Base-by-base conservation (phyloP, 495 filamentous ascomycete genomes). In the Penicillium roqueforti region DNA sequence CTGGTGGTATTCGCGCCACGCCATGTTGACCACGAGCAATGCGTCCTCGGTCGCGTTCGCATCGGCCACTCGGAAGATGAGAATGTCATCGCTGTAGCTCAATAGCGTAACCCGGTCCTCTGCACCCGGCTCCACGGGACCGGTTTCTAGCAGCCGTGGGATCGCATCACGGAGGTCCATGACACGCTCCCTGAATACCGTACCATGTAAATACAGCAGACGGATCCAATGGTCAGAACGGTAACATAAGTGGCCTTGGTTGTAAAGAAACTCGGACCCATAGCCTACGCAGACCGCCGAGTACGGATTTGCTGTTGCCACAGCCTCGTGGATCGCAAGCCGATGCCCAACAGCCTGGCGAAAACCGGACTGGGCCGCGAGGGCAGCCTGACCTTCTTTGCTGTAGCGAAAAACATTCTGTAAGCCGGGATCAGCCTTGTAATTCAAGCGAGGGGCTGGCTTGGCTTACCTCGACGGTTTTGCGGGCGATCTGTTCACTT, bases 241-340 rank as follows among this genome's bases (percentile, higher is more conserved):
- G 58, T 89, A 87, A 53, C 81, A 86, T 7, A 90, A 70, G 3
- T 80, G 68, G 16, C 88, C 87, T 23, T 83, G 74, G 23, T 74
- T 66, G 64, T 86, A 89, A 6, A 84, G 61, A 70, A 85, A 90
- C 8, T 76, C 73, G 22, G 81, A 74, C 5, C 79, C 84, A 46
- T 83, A 73, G 11, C 78, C 85, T 11, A 90, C 60, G 2, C 84
- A 71, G 0, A 77, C 76, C 8, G 81, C 78, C 1, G 81, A 76
- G 56, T 82, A 89, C 0, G 88, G 88, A 5, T 73, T 64, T 23
- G 84, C 83, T 2, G 74, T 81, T 4, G 84, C 76, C 29, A 87
- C 70, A 31, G 88, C 83, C 37, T 82, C 72, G 42, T 80, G 75
- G 37, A 87, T 74, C 55, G 85, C 83, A 49, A 81, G 78, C 13